Conservation (phyloP, 2,329 filamentous ascomycete genomes). For the Clonostachys chloroleuca region DNA sequence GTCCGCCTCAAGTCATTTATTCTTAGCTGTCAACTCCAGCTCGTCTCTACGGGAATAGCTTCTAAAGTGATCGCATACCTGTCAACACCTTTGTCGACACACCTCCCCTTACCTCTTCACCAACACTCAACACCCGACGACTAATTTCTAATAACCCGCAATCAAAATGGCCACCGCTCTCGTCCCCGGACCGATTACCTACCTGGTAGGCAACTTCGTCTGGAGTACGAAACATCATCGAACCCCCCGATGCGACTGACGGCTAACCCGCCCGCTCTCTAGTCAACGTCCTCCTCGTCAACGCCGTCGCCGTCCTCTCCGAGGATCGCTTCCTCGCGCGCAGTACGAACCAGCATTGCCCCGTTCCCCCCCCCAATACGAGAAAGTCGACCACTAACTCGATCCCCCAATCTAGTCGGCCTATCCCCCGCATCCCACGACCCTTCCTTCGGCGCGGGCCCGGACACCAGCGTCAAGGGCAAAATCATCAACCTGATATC, state of each 20-base stretch:
- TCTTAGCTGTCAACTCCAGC: too few relatives aligned
- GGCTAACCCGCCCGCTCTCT: not conserved
- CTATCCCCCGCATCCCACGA: conserved; percentile 70
- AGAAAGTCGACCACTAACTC: not conserved
- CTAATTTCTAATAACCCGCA: too few relatives aligned
- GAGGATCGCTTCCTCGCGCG: conserved; percentile 87
- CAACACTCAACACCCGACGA: not conserved
- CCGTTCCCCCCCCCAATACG: not conserved
- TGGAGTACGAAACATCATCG: conserved; percentile 37
- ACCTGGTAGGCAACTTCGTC: conserved; percentile 56
- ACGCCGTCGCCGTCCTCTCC: conserved; percentile 88
- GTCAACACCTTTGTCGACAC: conserved; percentile 2
- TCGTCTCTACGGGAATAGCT: too few relatives aligned
- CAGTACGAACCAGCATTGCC: conserved; percentile 31
- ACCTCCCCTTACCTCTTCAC: not conserved
- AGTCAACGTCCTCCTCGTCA: conserved; percentile 82
- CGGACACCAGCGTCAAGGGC: conserved; percentile 76
- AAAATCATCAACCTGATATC: conserved; percentile 88
- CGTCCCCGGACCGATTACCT: not conserved
- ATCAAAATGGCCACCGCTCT: too few relatives aligned
- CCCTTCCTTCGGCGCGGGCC: conserved; percentile 69
- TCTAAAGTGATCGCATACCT: conserved; percentile 1
- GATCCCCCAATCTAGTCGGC: conserved; percentile 46
- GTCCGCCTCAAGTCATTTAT: too few relatives aligned
- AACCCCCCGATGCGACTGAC: not conserved